phyloP scores from a whole-genome alignment of 2,329 filamentous ascomycete genomes.

The Paraphoma sp. region DNA sequence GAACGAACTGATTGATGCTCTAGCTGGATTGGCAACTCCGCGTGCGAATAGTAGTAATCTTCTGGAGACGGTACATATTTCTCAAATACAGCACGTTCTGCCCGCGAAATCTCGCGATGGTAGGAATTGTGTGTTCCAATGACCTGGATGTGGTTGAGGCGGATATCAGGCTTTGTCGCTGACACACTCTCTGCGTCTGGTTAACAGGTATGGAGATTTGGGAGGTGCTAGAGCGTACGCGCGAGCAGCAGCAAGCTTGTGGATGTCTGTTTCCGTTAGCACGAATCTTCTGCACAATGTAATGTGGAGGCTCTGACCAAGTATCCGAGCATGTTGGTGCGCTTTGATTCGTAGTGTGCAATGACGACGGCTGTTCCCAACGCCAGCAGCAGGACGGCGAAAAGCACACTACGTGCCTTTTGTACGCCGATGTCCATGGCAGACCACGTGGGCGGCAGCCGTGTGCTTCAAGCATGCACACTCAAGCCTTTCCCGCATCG shows the following conservation, averaged over 20 bases:
- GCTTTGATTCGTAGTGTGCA: not conserved
- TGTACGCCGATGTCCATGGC: not conserved
- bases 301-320: not conserved
- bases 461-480: not conserved
- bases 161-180: constrained; percentile 34
- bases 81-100: constrained; percentile 52
- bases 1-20: constrained; percentile 55
- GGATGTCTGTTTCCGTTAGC: not conserved
- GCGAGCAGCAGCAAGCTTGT: constrained; percentile 3
- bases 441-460: not conserved
- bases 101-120: constrained; percentile 54
- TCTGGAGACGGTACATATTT: constrained; percentile 45
- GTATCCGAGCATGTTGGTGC: not conserved
- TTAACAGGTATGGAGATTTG: not conserved
- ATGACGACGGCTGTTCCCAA: not conserved
- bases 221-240: not conserved
- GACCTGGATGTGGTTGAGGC: constrained; percentile 61
- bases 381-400: not conserved
- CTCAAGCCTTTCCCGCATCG: not conserved
- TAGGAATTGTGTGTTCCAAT: constrained; percentile 62
- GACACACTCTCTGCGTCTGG: not conserved
- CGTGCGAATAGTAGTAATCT: constrained; percentile 58
- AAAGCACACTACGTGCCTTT: not conserved
- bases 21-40: constrained; percentile 54
- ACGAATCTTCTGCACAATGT: not conserved